Evolutionary conservation across 495 filamentous ascomycete species (phyloP).

Genomic region (Bryoglossum gracile): DNA sequence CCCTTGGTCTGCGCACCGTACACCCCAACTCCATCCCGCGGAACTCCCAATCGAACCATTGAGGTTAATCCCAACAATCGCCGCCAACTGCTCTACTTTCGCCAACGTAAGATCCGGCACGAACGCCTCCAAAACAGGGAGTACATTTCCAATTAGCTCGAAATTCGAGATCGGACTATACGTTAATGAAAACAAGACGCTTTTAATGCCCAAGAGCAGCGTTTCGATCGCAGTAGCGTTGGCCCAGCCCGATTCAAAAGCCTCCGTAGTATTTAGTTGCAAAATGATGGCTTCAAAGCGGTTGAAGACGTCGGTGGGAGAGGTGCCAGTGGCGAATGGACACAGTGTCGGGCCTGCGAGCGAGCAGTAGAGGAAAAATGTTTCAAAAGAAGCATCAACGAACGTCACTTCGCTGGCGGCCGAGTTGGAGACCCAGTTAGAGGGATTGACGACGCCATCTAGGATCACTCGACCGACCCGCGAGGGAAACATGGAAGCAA

Average conservation of each 20-base stretch:
- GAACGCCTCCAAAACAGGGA: neutral
- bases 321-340: slow-evolving; percentile 9
- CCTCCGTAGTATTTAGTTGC: slow-evolving; percentile 4
- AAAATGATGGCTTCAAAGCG: slow-evolving; percentile 8
- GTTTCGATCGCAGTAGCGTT: slow-evolving; percentile 12
- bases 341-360: slow-evolving; percentile 41
- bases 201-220: neutral
- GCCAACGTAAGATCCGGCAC: neutral
- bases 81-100: neutral
- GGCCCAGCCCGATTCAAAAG: neutral
- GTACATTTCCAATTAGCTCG: neutral
- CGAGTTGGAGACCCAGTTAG: slow-evolving; percentile 21
- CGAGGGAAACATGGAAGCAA: slow-evolving; percentile 38
- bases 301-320: slow-evolving; percentile 2
- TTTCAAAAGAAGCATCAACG: slow-evolving; percentile 7
- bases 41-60: neutral
- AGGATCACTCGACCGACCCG: slow-evolving; percentile 40
- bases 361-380: slow-evolving; percentile 48
- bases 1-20: neutral
- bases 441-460: slow-evolving; percentile 42
- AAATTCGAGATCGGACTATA: neutral
- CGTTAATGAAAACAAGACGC: neutral
- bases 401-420: neutral
- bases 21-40: neutral
- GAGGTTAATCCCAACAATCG: neutral